These are phyloP conservation scores for Lyophyllum shimeji DNA, from an alignment of 768 basidiomycete genomes.

Conservation along the genomic window DNA sequence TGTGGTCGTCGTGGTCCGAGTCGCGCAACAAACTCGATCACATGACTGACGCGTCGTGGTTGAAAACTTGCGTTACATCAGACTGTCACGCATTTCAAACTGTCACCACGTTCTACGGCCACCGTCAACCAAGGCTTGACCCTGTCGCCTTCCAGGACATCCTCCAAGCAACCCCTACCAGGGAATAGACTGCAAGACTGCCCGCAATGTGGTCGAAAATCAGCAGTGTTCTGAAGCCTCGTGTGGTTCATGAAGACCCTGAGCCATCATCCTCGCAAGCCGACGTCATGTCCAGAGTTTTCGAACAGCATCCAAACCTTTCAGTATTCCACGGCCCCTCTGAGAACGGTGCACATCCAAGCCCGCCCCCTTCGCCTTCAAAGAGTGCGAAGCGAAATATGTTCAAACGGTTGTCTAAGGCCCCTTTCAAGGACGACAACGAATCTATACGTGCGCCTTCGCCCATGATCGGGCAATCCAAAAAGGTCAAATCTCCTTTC, in stretches of 20 bases:
- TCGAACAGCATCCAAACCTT: constrained; percentile 61
- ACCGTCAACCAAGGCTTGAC: constrained; percentile 2
- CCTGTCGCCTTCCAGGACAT: background rate
- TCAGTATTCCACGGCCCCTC: constrained; percentile 51
- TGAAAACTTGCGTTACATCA: constrained; percentile 14
- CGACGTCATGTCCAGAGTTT: constrained; percentile 51
- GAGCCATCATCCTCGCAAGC: constrained; percentile 28
- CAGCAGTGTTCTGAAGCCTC: constrained; percentile 52
- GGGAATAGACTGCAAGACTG: constrained; percentile 1
- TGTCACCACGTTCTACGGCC: constrained; percentile 14
- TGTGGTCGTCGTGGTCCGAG: background rate
- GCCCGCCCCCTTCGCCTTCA: constrained; percentile 52
- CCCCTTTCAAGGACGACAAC: constrained; percentile 38
- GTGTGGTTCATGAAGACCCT: constrained; percentile 30
- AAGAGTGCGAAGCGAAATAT: constrained; percentile 44
- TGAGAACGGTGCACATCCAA: constrained; percentile 28
- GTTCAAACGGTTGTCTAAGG: constrained; percentile 55
- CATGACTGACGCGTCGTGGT: constrained; percentile 22
- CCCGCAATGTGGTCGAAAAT: constrained; percentile 62
- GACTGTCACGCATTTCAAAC: constrained; percentile 9
- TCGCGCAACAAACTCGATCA: constrained; percentile 18
- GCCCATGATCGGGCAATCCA: constrained; percentile 39
- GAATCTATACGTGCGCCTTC: constrained; percentile 36
- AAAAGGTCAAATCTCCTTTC: constrained; percentile 51
- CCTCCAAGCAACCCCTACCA: background rate